Evolutionary conservation across 1,284 basidiomycete genomes (phyloP), one percentile per base, ranked within the genome.

Genomic region (Neolentinus lepideus): DNA sequence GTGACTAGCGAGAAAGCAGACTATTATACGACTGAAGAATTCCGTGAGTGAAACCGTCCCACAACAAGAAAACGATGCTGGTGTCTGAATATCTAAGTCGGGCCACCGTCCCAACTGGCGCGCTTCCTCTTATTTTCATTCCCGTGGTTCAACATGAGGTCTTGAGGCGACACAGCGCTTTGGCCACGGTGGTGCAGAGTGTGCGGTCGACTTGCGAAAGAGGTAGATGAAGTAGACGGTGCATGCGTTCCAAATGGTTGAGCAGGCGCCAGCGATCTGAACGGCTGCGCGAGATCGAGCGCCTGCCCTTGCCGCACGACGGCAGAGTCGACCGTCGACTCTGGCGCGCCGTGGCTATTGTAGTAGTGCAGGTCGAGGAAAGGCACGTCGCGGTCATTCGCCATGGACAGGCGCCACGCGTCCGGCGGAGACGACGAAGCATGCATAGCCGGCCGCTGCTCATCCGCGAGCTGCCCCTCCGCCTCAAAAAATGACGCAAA

Each of bases 331-430:
- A 54, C 54, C 61, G 62, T 61, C 52, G 59, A 51, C 57, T 57
- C 38, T 61, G 61, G 35, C 55, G 43, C 54, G 54, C 61, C 48
- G 57, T 61, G 52, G 58, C 62, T 60, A 63, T n/a, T n/a, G n/a
- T 82, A 84, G 64, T 88, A 88, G 63, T 90, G 87, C 65, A 90
- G 65, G 66, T 90, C 87, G 56, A 90, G 74, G 67, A 87, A 90
- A 1, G 86, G 80, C 3, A 88, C 66, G 57, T 84, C 77, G 54
- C 79, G 79, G 51, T 79, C 75, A 35, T 69, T 51, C 54, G 66
- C 60, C 51, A 56, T 54, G 21, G 66, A 55, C 16, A 67, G 58
- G 43, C 66, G 69, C 66, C 68, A 71, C 36, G 61, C 29, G 47
- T 70, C 69, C 59, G 52, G 54, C 45, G 48, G 58, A 64, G 62